Percentiles rank a stretch among this genome's conserved stretches.
phyloP scores from a whole-genome alignment of 2,329 filamentous ascomycete species.

The Truncatella angustata region DNA sequence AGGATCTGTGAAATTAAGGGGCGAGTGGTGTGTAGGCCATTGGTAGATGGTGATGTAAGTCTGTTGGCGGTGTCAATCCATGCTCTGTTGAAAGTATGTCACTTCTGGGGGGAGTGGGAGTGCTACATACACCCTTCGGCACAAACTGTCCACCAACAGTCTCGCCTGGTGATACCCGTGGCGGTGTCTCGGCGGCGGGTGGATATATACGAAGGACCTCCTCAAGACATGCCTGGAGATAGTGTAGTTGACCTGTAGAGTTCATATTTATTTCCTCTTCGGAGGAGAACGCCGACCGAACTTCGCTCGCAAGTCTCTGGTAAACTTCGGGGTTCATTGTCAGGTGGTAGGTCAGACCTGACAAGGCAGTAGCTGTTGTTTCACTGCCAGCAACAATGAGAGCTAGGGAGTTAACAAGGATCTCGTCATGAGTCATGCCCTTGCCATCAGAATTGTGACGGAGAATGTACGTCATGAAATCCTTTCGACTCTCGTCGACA shows the following conservation, averaged over 20 bases:
- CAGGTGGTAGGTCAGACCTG: slow-evolving; percentile 13
- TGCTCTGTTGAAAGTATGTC: neutral
- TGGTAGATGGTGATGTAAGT: slow-evolving; percentile 35
- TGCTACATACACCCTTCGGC: slow-evolving; percentile 21
- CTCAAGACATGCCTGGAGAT: slow-evolving; percentile 27
- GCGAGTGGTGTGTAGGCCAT: slow-evolving; percentile 27
- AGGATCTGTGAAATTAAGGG: slow-evolving; percentile 5
- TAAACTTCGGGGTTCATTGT: slow-evolving; percentile 4
- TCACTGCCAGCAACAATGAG: slow-evolving; percentile 18
- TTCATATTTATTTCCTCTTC: slow-evolving; percentile 15
- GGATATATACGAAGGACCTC: slow-evolving; percentile 30
- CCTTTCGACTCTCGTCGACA: slow-evolving; percentile 11
- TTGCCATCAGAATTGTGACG: slow-evolving; percentile 2
- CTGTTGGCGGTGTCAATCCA: neutral
- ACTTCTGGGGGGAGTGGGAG: neutral
- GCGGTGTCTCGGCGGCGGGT: slow-evolving; percentile 26
- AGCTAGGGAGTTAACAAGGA: slow-evolving; percentile 11
- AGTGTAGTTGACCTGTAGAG: slow-evolving; percentile 19
- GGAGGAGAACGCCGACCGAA: slow-evolving; percentile 11
- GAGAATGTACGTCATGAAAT: slow-evolving; percentile 16
- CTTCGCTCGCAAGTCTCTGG: slow-evolving; percentile 12
- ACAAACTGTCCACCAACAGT: slow-evolving; percentile 14
- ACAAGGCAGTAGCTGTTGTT: slow-evolving; percentile 18
- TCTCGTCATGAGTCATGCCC: slow-evolving; percentile 11
- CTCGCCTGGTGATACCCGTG: slow-evolving; percentile 24